Evolutionary conservation across 2,329 filamentous ascomycete genomes (phyloP), one percentile per base, ranked within the genome.

Genomic region (Phialemonium atrogriseum): DNA sequence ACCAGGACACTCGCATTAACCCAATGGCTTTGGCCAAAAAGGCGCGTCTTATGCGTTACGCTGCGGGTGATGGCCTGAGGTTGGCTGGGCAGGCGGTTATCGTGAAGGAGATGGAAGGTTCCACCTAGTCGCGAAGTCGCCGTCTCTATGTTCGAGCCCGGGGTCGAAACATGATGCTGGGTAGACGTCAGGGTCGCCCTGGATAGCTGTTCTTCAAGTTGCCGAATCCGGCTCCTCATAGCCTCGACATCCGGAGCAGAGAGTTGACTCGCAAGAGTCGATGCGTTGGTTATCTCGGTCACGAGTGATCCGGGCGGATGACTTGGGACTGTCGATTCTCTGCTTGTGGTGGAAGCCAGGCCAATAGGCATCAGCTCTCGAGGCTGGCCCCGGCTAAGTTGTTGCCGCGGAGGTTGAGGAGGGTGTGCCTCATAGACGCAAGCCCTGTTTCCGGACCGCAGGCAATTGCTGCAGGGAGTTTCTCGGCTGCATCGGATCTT

Each of bases 11-110:
- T 47, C 2, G 56, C 58, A 36, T 66, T 70, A n/a, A 73, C 59
- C 64, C 69, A 76, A 42, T 75, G 69, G 18, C 68, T 73, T 43
- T 65, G 65, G 1, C 73, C 73, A 42, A 75, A 71, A 1, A 76
- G 45, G 0, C 72, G 60, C 0, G 64, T 66, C 43, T 78, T 79
- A 38, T 73, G 68, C 13, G 62, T 57, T 7, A 71, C 50, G n/a
- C 59, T 60, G 7, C 62, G 61, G 2, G 50, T 52, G 1, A 64
- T 54, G 0, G 46, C 43, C 3, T 52, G 46, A 0, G 41, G 26
- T 15, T 58, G 46, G 7, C 55, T 52, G 4, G 49, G 43, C 1
- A 49, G 28, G 5, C 46, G 44, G 15, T 42, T 50, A 17, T 68
- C 60, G 30, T 49, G 49, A 10, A 62, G 56, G 16, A 67, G 36